These are phyloP conservation scores for Eucalyptus cladocalyx DNA, from an alignment of 345 rosid species.

Conservation along the genomic window DNA sequence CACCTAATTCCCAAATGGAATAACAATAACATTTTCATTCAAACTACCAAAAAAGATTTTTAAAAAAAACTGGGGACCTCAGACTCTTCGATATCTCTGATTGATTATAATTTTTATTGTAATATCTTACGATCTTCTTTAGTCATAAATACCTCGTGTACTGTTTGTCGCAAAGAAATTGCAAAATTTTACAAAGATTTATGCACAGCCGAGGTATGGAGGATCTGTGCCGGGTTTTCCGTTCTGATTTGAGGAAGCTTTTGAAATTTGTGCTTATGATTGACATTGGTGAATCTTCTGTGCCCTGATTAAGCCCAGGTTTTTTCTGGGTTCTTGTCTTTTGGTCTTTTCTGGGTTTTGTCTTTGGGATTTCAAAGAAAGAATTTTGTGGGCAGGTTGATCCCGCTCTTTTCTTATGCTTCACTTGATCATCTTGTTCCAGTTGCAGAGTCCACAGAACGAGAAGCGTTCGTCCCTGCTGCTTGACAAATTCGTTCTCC, in stretches of 20 bases:
- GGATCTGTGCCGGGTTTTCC: neutral
- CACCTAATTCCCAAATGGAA: neutral
- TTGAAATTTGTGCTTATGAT: neutral
- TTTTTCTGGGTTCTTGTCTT: neutral
- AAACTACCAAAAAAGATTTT: neutral
- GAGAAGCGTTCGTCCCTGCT: slow-evolving; percentile 17
- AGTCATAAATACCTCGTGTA: neutral
- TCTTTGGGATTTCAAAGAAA: neutral
- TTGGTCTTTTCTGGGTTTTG: neutral
- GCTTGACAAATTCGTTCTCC: slow-evolving; percentile 8
- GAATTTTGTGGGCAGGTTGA: neutral
- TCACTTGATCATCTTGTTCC: slow-evolving; percentile 11
- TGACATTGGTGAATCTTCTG: neutral
- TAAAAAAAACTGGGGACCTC: neutral
- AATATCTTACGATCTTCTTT: neutral
- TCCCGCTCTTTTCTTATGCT: slow-evolving; percentile 27
- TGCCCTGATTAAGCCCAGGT: neutral
- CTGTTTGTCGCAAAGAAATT: neutral
- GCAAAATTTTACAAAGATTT: neutral
- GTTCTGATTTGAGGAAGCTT: neutral
- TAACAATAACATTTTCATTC: neutral
- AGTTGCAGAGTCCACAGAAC: slow-evolving; percentile 9
- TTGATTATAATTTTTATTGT: slow-evolving; percentile 16
- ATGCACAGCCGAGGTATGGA: neutral
- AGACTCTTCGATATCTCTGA: neutral